Evolutionary conservation across 2,329 filamentous ascomycete genomes (phyloP), one percentile per base, ranked within the genome.

Genomic region (Pseudonectria foliicola): DNA sequence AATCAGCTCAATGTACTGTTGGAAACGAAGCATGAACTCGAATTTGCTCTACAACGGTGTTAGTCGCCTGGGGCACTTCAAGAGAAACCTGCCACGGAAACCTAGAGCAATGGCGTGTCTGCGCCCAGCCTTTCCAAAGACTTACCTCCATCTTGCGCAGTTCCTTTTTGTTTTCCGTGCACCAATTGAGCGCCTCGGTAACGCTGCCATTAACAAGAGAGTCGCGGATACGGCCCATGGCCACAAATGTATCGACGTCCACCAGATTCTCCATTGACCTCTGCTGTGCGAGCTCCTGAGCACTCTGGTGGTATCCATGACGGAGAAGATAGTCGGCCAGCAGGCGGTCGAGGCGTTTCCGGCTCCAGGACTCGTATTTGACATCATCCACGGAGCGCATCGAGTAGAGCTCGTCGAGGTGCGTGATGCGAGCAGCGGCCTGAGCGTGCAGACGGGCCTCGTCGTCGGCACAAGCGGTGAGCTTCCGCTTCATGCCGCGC

Each of bases 1-100:
- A 39, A 94, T 78, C 41, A 96, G 71, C 61, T 96, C 92, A 50
- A 96, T 89, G 58, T 89, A 96, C 58, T 96, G 89, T 60, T 98
- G 92, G 51, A 93, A 73, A 10, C 92, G 81, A 28, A 98, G 74
- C 70, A 94, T 86, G 54, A 95, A 94, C 60, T 98, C 92, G 12
- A 98, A 73, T 46, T 83, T 85, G 53, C 82, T 87, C 72, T 87
- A 39, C 1, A n/a, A 21, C 18, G 6, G 11, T 7, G n/a, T 43
- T 37, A 36, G 39, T 35, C 30, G 27, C n/a, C n/a, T n/a, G n/a
- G n/a, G n/a, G n/a, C n/a, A n/a, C n/a, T n/a, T n/a, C n/a, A n/a
- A n/a, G n/a, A n/a, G n/a, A n/a, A n/a, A n/a, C n/a, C n/a, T n/a
- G n/a, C 13, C 24, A 12, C 12, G 5, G 5, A 10, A 4, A 16